Conservation (phyloP, 345 rosid genomes). For the Hibiscus trionum region DNA sequence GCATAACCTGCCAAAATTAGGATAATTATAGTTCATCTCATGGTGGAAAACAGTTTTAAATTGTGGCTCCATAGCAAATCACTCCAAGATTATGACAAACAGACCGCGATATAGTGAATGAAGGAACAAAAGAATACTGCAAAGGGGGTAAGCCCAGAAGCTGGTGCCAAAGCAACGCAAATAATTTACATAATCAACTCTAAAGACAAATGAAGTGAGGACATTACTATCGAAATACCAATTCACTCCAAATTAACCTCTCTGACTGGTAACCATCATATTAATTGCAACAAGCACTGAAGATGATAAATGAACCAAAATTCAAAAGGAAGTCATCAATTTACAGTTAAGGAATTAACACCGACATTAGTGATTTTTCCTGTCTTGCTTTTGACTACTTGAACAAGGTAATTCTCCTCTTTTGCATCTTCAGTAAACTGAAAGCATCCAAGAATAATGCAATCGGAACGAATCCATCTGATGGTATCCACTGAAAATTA, state of each 20-base stretch:
- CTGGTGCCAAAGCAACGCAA: too few relatives aligned
- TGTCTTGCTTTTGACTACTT: slow-evolving; percentile 62
- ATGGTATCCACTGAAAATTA: slow-evolving; percentile 79
- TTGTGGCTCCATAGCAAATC: background rate
- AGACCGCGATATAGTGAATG: background rate
- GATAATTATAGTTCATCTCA: background rate
- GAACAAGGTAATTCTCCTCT: slow-evolving; percentile 71
- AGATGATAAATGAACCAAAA: background rate
- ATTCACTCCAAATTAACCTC: background rate
- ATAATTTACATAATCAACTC: background rate
- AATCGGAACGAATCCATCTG: slow-evolving; percentile 70
- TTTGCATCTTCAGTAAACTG: slow-evolving; percentile 46
- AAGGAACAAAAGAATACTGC: background rate
- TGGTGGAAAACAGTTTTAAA: background rate
- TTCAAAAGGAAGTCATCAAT: background rate
- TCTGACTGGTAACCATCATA: background rate
- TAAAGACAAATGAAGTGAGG: background rate
- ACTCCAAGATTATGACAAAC: background rate
- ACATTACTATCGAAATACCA: background rate
- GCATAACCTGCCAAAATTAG: background rate
- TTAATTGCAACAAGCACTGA: slow-evolving; percentile 1
- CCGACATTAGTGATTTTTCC: slow-evolving; percentile 71
- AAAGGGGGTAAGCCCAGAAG: too few relatives aligned
- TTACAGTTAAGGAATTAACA: slow-evolving; percentile 11
- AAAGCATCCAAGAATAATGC: slow-evolving; percentile 72